phyloP scores from a whole-genome alignment of 805 yeast species.

The Blastobotrys peoriensis region DNA sequence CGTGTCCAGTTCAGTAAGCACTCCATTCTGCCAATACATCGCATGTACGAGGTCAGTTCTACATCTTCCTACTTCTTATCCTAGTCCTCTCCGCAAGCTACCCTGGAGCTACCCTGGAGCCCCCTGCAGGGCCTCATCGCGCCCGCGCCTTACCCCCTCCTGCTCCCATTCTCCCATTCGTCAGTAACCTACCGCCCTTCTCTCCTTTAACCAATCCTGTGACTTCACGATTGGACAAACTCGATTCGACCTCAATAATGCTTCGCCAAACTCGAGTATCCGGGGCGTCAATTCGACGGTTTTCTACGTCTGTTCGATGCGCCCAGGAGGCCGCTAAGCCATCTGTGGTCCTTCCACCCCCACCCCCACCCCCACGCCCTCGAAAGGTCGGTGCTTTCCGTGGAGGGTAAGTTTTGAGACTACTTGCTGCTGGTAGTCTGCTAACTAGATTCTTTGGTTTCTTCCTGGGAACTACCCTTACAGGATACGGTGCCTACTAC shows the following conservation, averaged over 20 bases:
- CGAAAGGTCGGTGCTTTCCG: constrained; percentile 36
- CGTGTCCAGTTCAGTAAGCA: no score
- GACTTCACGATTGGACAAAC: no score
- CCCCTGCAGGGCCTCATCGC: no score
- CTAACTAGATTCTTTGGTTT: constrained; percentile 57
- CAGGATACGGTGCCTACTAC: constrained; percentile 72
- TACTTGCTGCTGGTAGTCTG: constrained; percentile 1
- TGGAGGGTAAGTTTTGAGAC: constrained; percentile 32
- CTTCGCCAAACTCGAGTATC: background rate
- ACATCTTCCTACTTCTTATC: no score
- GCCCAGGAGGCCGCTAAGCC: constrained; percentile 1
- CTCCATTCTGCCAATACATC: no score
- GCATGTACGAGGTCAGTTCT: no score
- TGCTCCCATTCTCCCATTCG: no score
- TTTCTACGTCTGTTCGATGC: background rate
- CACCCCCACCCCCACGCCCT: constrained; percentile 6
- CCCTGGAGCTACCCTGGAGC: no score
- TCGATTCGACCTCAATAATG: no score
- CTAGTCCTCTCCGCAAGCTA: no score
- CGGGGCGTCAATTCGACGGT: background rate
- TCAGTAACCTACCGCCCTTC: background rate
- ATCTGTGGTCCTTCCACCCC: constrained; percentile 5
- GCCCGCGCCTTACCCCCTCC: no score
- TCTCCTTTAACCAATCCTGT: background rate
- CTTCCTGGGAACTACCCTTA: constrained; percentile 64